Base-by-base conservation (phyloP, 768 basidiomycete species). In the Harrya chromipes region DNA sequence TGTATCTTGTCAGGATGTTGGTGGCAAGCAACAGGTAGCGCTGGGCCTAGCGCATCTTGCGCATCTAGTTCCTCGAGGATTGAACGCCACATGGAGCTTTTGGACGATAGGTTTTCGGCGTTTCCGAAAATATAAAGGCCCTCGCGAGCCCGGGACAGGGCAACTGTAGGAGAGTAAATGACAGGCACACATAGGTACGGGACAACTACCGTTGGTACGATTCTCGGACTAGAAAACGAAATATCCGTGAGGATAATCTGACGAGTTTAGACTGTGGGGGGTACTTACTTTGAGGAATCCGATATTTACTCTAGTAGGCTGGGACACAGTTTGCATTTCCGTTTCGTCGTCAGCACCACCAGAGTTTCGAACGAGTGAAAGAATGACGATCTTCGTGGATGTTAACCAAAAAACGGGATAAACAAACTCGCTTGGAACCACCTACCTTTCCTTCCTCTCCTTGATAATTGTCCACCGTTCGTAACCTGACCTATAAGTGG, bases 391-490 rank as follows among this genome's bases (percentile, higher is more conserved):
- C 72, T 84, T 51, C 10, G 5, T 11, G n/a, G 42, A 48, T 2
- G 38, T 50, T 43, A 58, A 40, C 29, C 16, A 19, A 44, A 20
- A 12, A 12, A 17, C 4, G 10, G 5, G 3, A 36, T 17, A 6
- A 21, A 11, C 19, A 27, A 33, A 49, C n/a, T 12, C n/a, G 19
- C 14, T 27, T n/a, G 10, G 37, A 4, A 1, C 34, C 0, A 40
- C 60, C 16, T 55, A 79, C 81, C 60, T 74, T 79, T 2, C 78
- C 83, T 68, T 87, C 86, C 50, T 85, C 81, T 3, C 87, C 88
- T 65, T 90, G 89, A 60, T 81, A 90, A 43, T 84, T 88, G 53
- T 91, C 87, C 2, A 90, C 78, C 0, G 87, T 90, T 6, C 88
- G 78, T 6, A 90, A 70, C 8, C 79, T 75, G 36, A 88, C 78